Percentiles rank a stretch among this genome's conserved stretches.
Conservation (phyloP, 148 eudicot genomes). For the Arctostaphylos glauca region DNA sequence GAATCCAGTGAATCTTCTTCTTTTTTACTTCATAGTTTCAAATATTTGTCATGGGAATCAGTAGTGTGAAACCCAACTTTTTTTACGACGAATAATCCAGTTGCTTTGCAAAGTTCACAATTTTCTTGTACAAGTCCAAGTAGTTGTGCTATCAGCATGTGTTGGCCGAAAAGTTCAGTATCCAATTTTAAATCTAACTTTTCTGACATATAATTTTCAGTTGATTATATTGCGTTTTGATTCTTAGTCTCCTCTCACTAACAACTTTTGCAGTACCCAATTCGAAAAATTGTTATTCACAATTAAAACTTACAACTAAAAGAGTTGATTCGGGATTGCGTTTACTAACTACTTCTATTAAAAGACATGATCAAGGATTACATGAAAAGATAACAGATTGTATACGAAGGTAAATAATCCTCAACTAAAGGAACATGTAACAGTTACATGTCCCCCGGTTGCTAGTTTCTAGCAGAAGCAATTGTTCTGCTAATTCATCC, state of each 20-base stretch:
- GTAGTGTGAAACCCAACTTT: not conserved
- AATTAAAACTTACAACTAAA: not conserved
- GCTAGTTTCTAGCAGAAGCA: not conserved
- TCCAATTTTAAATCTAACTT: not conserved
- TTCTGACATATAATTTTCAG: not conserved
- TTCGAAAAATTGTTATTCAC: not conserved
- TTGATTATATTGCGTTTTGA: not conserved
- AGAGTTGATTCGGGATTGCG: not conserved
- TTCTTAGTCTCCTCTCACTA: not conserved
- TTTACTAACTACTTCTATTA: too few relatives aligned
- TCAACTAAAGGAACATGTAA: not conserved
- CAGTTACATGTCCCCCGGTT: not conserved
- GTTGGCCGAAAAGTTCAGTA: not conserved
- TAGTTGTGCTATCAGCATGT: not conserved
- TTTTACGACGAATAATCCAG: not conserved
- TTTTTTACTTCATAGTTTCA: not conserved
- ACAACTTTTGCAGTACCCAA: not conserved
- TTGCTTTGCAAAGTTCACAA: not conserved
- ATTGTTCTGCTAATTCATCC: not conserved
- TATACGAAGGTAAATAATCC: not conserved
- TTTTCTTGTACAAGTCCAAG: not conserved
- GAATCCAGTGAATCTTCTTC: not conserved
- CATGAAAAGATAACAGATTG: not conserved
- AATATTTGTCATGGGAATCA: not conserved
- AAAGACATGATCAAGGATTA: not conserved